Evolutionary conservation across 2,329 filamentous ascomycete species (phyloP).

Genomic region (Cladophialophora immunda): DNA sequence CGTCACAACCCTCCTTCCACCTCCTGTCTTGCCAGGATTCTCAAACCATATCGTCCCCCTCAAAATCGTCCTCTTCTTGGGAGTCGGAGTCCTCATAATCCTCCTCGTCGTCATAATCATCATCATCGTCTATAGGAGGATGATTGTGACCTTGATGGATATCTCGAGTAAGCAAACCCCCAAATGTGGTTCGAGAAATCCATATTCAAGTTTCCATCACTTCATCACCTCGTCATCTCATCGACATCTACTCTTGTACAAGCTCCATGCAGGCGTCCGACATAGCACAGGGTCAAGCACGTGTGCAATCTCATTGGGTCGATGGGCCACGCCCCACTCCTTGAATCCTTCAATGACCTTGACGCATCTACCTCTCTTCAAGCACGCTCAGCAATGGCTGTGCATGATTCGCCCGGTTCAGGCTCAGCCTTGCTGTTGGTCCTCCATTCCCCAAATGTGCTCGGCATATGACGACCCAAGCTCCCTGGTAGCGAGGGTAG

Average conservation of each 20-base stretch:
- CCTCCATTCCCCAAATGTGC: background rate
- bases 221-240: background rate
- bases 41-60: slow-evolving; percentile 74
- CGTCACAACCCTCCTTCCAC: too few relatives aligned
- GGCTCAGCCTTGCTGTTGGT: background rate
- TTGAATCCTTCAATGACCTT: background rate
- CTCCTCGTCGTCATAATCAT: slow-evolving; percentile 79
- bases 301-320: background rate
- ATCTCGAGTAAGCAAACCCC: slow-evolving; percentile 43
- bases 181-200: background rate
- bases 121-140: slow-evolving; percentile 76
- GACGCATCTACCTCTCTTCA: slow-evolving; percentile 3
- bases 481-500: background rate
- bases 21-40: too few relatives aligned
- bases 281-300: background rate
- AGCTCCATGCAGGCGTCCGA: background rate
- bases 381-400: slow-evolving; percentile 20
- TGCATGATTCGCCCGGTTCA: slow-evolving; percentile 12
- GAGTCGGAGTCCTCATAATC: slow-evolving; percentile 72
- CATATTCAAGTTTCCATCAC: background rate
- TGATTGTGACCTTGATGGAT: slow-evolving; percentile 78
- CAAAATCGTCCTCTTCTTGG: slow-evolving; percentile 71
- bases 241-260: background rate
- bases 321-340: background rate
- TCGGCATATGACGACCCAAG: background rate